Conservation (phyloP, 176 grass and related monocot species). For the Leersia perrieri region DNA sequence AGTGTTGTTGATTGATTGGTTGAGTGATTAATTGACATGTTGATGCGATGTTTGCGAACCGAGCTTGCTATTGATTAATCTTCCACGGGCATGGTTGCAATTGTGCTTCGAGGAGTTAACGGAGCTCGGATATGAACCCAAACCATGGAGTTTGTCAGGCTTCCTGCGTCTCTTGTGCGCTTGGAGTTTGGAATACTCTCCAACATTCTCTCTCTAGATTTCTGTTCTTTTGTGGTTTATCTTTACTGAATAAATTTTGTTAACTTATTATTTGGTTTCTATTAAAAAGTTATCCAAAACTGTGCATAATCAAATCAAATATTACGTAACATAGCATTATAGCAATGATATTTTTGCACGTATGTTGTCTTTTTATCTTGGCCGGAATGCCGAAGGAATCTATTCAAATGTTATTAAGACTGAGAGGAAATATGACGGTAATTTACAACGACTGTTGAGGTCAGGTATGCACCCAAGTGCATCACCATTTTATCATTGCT, state of each 20-base stretch:
- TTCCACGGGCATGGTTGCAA: neutral
- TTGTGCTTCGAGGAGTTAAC: neutral
- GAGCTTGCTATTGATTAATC: neutral
- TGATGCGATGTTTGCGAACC: neutral
- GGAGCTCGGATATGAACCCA: constrained; percentile 38
- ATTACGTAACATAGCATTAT: no score
- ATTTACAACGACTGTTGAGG: no score
- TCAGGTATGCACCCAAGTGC: no score
- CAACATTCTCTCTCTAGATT: neutral
- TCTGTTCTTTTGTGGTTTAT: neutral
- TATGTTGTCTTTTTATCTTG: no score
- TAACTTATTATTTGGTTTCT: neutral
- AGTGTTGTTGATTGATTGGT: neutral
- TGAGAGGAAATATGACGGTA: no score
- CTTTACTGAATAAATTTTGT: neutral
- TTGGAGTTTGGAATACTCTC: constrained; percentile 56
- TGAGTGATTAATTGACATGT: neutral
- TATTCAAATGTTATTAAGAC: no score
- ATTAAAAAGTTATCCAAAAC: neutral
- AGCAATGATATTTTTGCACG: no score
- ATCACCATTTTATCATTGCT: no score
- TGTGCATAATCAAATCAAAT: no score
- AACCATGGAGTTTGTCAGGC: constrained; percentile 42
- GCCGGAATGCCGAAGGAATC: no score
- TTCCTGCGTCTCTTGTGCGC: constrained; percentile 12